A percentile compares a stretch with the other conserved stretches of the same genome.
These are phyloP conservation scores for Nyssa sinensis DNA, from an alignment of 148 eudicot genomes.

Conservation along the genomic window DNA sequence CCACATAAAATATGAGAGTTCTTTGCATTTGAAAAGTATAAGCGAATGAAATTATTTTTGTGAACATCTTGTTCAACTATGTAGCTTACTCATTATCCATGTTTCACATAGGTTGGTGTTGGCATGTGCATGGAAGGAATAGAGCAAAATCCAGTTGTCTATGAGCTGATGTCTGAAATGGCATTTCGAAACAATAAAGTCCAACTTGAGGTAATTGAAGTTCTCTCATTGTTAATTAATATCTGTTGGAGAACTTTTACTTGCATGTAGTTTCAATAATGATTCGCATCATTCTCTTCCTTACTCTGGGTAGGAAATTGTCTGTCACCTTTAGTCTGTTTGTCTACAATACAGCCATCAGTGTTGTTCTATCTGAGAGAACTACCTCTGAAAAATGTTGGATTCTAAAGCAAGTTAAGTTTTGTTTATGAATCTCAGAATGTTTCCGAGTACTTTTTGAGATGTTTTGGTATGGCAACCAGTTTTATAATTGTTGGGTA, in stretches of 20 bases:
- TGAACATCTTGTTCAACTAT: neutral
- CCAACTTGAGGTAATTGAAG: constrained; percentile 56
- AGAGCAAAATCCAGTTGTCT: constrained; percentile 97
- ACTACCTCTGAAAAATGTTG: neutral
- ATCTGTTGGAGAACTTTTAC: neutral
- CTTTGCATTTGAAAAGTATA: neutral
- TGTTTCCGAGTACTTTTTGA: too few species aligned
- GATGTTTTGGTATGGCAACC: too few species aligned
- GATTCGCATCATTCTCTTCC: neutral
- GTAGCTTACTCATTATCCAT: constrained; percentile 5
- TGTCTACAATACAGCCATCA: neutral
- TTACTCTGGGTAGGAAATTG: neutral
- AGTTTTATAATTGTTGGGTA: too few species aligned
- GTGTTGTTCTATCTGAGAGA: constrained; percentile 1
- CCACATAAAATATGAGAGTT: neutral
- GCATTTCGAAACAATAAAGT: constrained; percentile 77
- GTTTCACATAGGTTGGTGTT: constrained; percentile 74
- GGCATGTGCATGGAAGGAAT: constrained; percentile 99
- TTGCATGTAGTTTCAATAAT: constrained; percentile 5
- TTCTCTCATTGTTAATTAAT: constrained; percentile 11
- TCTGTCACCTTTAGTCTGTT: neutral
- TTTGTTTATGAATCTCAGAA: neutral
- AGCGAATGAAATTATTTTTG: neutral
- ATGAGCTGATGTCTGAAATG: constrained; percentile 99
- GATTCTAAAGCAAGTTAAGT: neutral